Evolutionary conservation across 306 rosid genomes (phyloP).

Genomic region (Lathyrus sativus): DNA sequence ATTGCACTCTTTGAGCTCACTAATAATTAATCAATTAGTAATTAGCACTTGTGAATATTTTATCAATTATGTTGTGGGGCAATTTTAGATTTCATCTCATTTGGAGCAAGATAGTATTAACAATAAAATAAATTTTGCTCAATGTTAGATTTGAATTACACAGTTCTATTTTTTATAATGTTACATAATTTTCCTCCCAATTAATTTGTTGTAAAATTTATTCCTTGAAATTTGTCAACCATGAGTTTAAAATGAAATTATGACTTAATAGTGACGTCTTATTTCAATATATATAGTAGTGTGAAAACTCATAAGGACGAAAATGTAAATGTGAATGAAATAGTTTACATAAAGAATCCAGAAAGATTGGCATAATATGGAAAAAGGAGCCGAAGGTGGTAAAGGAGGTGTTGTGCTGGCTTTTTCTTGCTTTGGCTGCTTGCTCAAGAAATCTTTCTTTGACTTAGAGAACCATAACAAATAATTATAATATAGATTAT

Average conservation of each 20-base stretch:
- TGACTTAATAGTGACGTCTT: conserved; percentile 34
- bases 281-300: too few relatives aligned
- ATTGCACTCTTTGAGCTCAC: too few relatives aligned
- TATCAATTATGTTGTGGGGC: background rate
- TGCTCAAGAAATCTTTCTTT: conserved; percentile 84
- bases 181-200: background rate
- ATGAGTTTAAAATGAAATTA: background rate
- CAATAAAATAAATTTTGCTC: too few relatives aligned
- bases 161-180: background rate
- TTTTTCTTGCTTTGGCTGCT: conserved; percentile 72
- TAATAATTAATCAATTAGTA: too few relatives aligned
- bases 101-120: background rate
- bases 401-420: conserved; percentile 50
- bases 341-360: conserved; percentile 48
- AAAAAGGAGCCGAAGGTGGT: conserved; percentile 43
- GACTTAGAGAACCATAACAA: conserved; percentile 60
- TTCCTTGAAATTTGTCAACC: background rate
- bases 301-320: conserved; percentile 20
- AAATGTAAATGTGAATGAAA: conserved; percentile 35
- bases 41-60: too few relatives aligned
- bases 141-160: too few relatives aligned
- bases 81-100: background rate
- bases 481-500: conserved; percentile 34
- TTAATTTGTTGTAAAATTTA: background rate
- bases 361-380: conserved; percentile 49